Conservation (phyloP, 2,329 filamentous ascomycete genomes). For the Pseudogymnoascus sp. region DNA sequence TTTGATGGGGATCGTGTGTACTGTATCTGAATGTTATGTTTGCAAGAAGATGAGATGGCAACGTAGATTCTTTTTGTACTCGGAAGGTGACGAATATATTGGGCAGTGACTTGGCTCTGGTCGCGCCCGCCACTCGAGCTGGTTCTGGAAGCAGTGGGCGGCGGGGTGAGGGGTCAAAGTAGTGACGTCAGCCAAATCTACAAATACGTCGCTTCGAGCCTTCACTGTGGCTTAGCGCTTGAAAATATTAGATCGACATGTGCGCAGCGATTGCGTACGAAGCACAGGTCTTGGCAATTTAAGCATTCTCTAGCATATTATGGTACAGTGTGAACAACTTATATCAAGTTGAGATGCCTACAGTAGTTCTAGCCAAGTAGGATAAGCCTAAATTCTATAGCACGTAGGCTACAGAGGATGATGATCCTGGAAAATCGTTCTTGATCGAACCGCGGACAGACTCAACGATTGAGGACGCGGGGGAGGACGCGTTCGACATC, state of each 20-base stretch:
- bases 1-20: background rate
- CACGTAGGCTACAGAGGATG: conserved; percentile 29
- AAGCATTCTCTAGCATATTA: conserved; percentile 1
- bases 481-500: conserved; percentile 79
- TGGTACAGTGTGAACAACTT: conserved; percentile 2
- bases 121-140: background rate
- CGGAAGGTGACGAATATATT: background rate
- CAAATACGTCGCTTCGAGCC: background rate
- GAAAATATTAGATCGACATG: background rate
- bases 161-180: background rate
- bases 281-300: conserved; percentile 1
- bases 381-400: conserved; percentile 6
- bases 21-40: background rate
- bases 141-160: background rate
- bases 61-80: conserved; percentile 1
- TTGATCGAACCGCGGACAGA: conserved; percentile 44
- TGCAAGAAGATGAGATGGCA: background rate
- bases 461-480: conserved; percentile 67
- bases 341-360: conserved; percentile 6
- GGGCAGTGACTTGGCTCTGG: background rate
- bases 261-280: background rate
- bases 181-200: background rate
- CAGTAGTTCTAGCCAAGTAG: conserved; percentile 7
- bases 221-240: background rate
- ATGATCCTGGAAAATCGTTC: conserved; percentile 29